Evolutionary conservation across 1,284 basidiomycete species (phyloP).

Genomic region (Leccinum solheimii): DNA sequence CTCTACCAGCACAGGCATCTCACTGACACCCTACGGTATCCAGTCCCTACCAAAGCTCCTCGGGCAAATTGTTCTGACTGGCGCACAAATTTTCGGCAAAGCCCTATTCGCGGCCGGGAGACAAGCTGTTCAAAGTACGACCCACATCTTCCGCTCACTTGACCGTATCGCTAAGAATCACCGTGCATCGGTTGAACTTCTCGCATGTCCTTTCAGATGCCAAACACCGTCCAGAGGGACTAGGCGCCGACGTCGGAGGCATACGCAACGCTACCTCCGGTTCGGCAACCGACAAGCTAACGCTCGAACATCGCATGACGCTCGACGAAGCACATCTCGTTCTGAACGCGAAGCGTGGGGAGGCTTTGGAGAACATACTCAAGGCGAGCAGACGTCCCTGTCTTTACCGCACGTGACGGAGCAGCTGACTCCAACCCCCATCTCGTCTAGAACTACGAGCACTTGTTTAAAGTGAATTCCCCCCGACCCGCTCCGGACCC

Average conservation of each 20-base stretch:
- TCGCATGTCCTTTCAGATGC: slow-evolving; percentile 60
- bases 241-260: slow-evolving; percentile 66
- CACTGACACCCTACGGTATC: neutral
- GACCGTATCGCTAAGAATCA: slow-evolving; percentile 8
- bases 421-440: slow-evolving; percentile 1
- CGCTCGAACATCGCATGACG: slow-evolving; percentile 89
- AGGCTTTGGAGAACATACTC: slow-evolving; percentile 65
- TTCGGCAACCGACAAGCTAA: slow-evolving; percentile 73
- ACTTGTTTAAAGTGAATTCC: slow-evolving; percentile 88
- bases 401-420: neutral
- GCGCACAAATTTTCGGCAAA: slow-evolving; percentile 85
- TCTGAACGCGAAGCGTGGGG: slow-evolving; percentile 84
- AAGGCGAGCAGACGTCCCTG: slow-evolving; percentile 53
- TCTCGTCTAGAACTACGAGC: slow-evolving; percentile 78
- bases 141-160: neutral
- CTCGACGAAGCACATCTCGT: slow-evolving; percentile 95
- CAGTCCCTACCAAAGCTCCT: slow-evolving; percentile 77
- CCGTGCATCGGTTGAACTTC: neutral
- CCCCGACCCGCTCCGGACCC: slow-evolving; percentile 59
- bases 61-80: slow-evolving; percentile 81
- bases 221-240: slow-evolving; percentile 66
- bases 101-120: slow-evolving; percentile 89
- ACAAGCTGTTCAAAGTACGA: slow-evolving; percentile 91
- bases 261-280: slow-evolving; percentile 73
- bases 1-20: neutral